These are phyloP conservation scores for Coemansia sp. DNA, from an alignment of 192 early-diverging fungal genomes.

Conservation along the genomic window DNA sequence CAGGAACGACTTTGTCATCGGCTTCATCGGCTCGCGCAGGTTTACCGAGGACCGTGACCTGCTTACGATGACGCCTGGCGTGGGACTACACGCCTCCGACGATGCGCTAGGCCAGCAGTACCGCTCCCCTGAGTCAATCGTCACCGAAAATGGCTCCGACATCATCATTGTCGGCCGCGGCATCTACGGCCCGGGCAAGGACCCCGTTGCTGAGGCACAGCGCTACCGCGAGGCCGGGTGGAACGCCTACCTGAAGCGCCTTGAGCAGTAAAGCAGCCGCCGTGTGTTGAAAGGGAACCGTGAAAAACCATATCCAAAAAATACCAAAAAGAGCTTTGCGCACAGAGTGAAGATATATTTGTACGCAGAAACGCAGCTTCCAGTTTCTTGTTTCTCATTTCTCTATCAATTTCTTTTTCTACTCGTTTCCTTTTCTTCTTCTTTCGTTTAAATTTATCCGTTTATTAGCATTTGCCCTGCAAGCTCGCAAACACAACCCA, in stretches of 20 bases:
- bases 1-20: slow-evolving; percentile 90
- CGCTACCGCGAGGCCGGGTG: slow-evolving; percentile 93
- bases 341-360: too few species aligned
- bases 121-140: slow-evolving; percentile 83
- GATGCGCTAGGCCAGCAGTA: slow-evolving; percentile 97
- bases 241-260: slow-evolving; percentile 80
- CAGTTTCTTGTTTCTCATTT: too few species aligned
- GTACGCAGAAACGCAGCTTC: too few species aligned
- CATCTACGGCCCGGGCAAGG: slow-evolving; percentile 86
- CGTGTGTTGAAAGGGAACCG: too few species aligned
- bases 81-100: slow-evolving; percentile 76
- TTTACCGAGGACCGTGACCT: slow-evolving; percentile 81
- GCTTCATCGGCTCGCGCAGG: slow-evolving; percentile 78
- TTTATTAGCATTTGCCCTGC: not conserved
- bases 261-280: slow-evolving; percentile 22
- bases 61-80: slow-evolving; percentile 94
- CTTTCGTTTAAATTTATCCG: not conserved
- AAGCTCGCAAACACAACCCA: not conserved
- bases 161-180: slow-evolving; percentile 98
- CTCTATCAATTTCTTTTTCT: too few species aligned
- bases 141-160: slow-evolving; percentile 83
- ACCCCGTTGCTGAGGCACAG: slow-evolving; percentile 71
- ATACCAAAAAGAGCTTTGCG: too few species aligned
- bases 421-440: not conserved
- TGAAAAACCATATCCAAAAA: too few species aligned